Percentiles rank a stretch among this genome's conserved stretches.
Evolutionary conservation across 768 basidiomycete species (phyloP).

Genomic region (Boletus rubropictus): DNA sequence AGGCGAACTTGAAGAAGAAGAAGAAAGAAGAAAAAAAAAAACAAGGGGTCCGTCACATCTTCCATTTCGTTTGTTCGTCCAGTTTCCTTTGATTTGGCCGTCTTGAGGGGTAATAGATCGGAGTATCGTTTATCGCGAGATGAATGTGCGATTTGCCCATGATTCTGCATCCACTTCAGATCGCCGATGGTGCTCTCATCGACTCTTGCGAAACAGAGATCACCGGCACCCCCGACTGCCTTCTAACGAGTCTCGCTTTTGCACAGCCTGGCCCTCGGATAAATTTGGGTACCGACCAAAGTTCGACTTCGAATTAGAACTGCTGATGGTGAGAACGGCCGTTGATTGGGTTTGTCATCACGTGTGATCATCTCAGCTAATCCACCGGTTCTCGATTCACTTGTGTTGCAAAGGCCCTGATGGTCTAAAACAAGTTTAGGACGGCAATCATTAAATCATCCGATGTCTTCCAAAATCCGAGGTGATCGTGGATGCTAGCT

Average conservation of each 20-base stretch:
- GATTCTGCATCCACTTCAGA: neutral
- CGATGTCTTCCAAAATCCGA: constrained; percentile 21
- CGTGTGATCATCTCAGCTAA: neutral
- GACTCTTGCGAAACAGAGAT: too few relatives aligned
- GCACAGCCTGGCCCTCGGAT: constrained; percentile 6
- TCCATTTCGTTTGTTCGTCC: constrained; percentile 3
- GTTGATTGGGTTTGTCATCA: neutral
- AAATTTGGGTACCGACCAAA: neutral
- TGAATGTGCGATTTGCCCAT: constrained; percentile 5
- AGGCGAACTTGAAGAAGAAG: constrained; percentile 3
- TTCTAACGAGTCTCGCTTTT: too few relatives aligned
- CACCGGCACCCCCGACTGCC: too few relatives aligned
- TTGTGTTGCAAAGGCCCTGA: neutral
- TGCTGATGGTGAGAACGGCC: constrained; percentile 15
- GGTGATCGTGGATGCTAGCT: constrained; percentile 21
- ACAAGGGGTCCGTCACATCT: neutral
- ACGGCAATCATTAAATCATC: constrained; percentile 17
- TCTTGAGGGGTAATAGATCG: neutral
- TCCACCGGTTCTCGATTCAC: neutral
- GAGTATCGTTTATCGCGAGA: constrained; percentile 2
- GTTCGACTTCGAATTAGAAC: constrained; percentile 1
- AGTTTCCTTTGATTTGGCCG: neutral
- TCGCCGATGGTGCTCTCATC: neutral
- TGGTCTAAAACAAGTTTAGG: constrained; percentile 2
- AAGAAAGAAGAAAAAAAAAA: neutral